phyloP scores from a whole-genome alignment of 129 eudicot species.

The Heracleum sosnowskyi region DNA sequence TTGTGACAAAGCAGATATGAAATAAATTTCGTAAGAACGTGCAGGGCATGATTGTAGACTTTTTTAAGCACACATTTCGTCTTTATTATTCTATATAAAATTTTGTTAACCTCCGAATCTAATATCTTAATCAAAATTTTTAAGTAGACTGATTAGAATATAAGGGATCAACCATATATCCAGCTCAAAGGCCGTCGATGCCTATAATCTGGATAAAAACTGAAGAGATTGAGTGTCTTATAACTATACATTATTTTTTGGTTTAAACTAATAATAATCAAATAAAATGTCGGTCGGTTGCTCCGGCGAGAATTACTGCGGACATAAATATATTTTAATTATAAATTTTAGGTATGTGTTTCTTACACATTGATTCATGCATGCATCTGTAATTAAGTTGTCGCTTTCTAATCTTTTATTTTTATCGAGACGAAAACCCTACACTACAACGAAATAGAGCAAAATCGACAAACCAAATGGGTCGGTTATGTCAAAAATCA shows the following conservation, averaged over 20 bases:
- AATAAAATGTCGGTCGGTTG: constrained; percentile 18
- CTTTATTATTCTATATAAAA: neutral
- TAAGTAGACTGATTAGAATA: neutral
- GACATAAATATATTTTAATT: neutral
- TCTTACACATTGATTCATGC: constrained; percentile 3
- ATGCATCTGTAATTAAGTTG: neutral
- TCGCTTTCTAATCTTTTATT: too few species aligned
- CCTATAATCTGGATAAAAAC: constrained; percentile 1
- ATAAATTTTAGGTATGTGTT: neutral
- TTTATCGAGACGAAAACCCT: too few species aligned
- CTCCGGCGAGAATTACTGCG: constrained; percentile 14
- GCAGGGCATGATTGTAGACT: constrained; percentile 28
- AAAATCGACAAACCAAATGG: too few species aligned
- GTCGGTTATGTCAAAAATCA: too few species aligned
- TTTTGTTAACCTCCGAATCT: neutral
- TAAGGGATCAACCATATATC: neutral
- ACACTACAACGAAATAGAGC: too few species aligned
- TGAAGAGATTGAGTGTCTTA: constrained; percentile 9
- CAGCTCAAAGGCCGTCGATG: neutral
- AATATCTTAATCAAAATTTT: neutral
- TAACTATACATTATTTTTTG: neutral
- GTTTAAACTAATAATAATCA: neutral
- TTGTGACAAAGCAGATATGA: neutral
- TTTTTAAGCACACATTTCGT: neutral
- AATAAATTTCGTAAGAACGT: constrained; percentile 18